These are phyloP conservation scores for Xylogone sp. DNA, from an alignment of 2,329 filamentous ascomycete species.

Conservation along the genomic window DNA sequence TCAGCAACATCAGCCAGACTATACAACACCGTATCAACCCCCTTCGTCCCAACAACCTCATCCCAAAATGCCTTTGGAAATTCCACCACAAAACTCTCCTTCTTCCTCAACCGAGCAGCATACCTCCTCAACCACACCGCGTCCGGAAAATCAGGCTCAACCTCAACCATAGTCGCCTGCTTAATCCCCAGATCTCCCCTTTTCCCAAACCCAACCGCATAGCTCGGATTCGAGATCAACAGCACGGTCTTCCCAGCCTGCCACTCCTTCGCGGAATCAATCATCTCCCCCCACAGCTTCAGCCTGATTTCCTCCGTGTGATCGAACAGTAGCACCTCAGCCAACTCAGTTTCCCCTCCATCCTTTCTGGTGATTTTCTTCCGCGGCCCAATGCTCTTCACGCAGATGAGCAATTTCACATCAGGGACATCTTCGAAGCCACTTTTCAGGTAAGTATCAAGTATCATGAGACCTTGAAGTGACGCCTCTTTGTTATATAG, in stretches of 20 bases:
- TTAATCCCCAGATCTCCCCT: conserved; percentile 29
- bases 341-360: conserved; percentile 38
- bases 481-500: conserved; percentile 32
- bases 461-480: conserved; percentile 49
- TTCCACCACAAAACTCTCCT: conserved; percentile 44
- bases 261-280: conserved; percentile 41
- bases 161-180: conserved; percentile 46
- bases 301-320: conserved; percentile 50
- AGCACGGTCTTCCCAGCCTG: conserved; percentile 44
- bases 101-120: conserved; percentile 42
- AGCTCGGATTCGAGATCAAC: conserved; percentile 37
- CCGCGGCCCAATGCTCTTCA: conserved; percentile 51
- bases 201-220: conserved; percentile 12
- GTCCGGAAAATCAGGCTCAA: conserved; percentile 51
- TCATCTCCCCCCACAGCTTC: conserved; percentile 51
- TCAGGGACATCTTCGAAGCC: conserved; percentile 46
- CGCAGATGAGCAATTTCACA: conserved; percentile 51
- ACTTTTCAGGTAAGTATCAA: conserved; percentile 49
- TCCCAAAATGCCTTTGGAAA: conserved; percentile 42
- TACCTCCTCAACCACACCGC: conserved; percentile 49
- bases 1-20: conserved; percentile 40
- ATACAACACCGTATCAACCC: conserved; percentile 32
- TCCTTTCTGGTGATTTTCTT: conserved; percentile 45
- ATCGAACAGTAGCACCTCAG: conserved; percentile 53
- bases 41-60: conserved; percentile 28